Percentiles rank a stretch among this genome's conserved stretches.
Evolutionary conservation across 148 eudicot genomes (phyloP).

Genomic region (Dianthus caryophyllus): DNA sequence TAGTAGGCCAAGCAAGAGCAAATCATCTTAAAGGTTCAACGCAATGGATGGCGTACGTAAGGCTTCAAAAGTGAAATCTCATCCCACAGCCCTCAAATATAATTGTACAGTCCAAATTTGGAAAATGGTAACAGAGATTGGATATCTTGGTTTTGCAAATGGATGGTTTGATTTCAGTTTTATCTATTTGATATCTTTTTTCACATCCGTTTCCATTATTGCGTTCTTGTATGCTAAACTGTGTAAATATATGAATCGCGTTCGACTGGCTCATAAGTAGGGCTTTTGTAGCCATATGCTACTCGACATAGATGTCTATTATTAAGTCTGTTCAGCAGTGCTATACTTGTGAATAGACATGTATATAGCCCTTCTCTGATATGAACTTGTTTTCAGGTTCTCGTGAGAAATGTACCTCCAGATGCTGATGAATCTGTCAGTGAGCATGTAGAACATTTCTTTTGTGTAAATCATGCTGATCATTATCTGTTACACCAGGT

Average conservation of each 20-base stretch:
- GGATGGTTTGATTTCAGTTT: not conserved
- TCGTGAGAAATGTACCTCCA: conserved; percentile 90
- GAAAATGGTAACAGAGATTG: not conserved
- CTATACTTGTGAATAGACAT: conserved; percentile 3
- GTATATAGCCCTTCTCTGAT: conserved; percentile 7
- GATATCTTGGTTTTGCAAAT: not conserved
- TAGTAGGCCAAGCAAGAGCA: not conserved
- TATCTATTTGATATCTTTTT: not conserved
- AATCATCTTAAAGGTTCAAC: not conserved
- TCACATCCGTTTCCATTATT: not conserved
- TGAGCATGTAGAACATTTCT: conserved; percentile 94
- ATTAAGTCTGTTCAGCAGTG: not conserved
- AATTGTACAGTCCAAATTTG: not conserved
- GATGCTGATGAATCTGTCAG: conserved; percentile 94
- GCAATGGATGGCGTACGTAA: not conserved
- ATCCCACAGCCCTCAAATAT: not conserved
- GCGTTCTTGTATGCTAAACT: not conserved
- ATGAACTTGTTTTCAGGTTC: conserved; percentile 55
- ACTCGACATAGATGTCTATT: not conserved
- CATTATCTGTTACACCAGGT: conserved; percentile 93
- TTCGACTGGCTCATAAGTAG: not conserved
- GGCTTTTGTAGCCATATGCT: not conserved
- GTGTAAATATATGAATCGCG: not conserved
- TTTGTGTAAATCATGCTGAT: conserved; percentile 89
- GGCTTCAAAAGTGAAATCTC: not conserved